phyloP scores from a whole-genome alignment of 345 rosid species.

The Reutealis trisperma region DNA sequence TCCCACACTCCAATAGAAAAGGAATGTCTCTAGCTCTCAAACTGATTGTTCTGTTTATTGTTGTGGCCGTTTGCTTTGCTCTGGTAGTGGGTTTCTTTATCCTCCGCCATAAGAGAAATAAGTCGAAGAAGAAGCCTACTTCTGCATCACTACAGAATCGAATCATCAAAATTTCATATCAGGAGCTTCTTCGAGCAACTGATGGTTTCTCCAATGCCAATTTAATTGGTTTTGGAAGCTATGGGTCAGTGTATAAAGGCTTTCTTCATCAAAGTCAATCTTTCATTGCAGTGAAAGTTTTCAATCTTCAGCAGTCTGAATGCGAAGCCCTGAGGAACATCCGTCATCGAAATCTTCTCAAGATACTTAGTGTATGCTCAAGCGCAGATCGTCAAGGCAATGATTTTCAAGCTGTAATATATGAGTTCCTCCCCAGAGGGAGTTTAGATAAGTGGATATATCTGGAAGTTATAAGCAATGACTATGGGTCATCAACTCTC shows the following conservation, averaged over 20 bases:
- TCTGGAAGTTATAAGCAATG: too few species aligned
- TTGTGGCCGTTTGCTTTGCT: background rate
- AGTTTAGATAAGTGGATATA: too few species aligned
- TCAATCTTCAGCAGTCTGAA: background rate
- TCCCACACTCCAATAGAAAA: background rate
- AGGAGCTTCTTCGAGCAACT: constrained; percentile 1
- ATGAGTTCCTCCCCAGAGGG: too few species aligned
- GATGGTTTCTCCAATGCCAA: background rate
- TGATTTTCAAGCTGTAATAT: too few species aligned
- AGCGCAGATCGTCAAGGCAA: too few species aligned
- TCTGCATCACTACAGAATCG: background rate
- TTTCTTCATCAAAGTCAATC: constrained; percentile 5
- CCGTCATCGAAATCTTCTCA: too few species aligned
- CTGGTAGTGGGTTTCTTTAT: background rate
- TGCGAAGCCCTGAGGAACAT: too few species aligned
- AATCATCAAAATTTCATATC: constrained; percentile 7
- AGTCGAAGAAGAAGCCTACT: background rate
- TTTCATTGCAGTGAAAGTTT: constrained; percentile 9
- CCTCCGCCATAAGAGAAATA: background rate
- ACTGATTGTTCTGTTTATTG: background rate
- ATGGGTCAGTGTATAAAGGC: constrained; percentile 5
- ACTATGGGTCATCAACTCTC: too few species aligned
- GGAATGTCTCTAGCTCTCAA: background rate
- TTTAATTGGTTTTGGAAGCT: constrained; percentile 7
- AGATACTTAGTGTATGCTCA: too few species aligned